Conservation (phyloP, 73 alveolate species). For the Paramecium sonneborni region DNA sequence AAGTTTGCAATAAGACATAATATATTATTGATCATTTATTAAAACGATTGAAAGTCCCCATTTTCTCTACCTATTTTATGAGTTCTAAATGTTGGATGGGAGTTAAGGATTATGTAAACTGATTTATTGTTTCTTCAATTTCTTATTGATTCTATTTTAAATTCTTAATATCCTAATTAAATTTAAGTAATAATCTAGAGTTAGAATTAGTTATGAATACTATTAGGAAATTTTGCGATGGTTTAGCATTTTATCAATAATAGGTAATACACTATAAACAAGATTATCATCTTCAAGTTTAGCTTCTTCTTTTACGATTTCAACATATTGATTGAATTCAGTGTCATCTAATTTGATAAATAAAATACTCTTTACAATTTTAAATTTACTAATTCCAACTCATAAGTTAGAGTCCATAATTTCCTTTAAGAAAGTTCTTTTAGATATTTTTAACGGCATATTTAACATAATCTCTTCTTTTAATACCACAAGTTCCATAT, state of each 20-base stretch:
- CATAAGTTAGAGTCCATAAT: conserved; percentile 1
- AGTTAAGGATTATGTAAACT: background rate
- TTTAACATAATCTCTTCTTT: conserved; percentile 39
- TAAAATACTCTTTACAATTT: background rate
- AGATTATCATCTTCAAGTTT: conserved; percentile 32
- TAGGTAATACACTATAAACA: background rate
- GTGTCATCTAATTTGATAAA: background rate
- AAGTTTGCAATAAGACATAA: background rate
- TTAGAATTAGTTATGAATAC: background rate
- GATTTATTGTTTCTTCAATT: background rate
- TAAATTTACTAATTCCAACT: background rate
- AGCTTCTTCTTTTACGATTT: background rate
- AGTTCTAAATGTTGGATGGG: conserved; percentile 43
- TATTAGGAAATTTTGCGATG: conserved; percentile 1
- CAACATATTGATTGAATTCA: conserved; percentile 28
- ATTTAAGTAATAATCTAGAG: conserved; percentile 8
- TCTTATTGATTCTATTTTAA: background rate
- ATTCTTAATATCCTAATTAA: background rate
- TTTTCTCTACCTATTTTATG: conserved; percentile 7
- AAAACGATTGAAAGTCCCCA: conserved; percentile 23
- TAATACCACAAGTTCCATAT: conserved; percentile 27
- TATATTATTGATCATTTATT: background rate
- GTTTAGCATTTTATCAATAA: background rate
- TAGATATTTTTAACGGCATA: conserved; percentile 46
- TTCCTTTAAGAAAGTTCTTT: conserved; percentile 23